These are phyloP conservation scores for Vigna reflexopilosa DNA, from an alignment of 306 rosid species.

Conservation along the genomic window DNA sequence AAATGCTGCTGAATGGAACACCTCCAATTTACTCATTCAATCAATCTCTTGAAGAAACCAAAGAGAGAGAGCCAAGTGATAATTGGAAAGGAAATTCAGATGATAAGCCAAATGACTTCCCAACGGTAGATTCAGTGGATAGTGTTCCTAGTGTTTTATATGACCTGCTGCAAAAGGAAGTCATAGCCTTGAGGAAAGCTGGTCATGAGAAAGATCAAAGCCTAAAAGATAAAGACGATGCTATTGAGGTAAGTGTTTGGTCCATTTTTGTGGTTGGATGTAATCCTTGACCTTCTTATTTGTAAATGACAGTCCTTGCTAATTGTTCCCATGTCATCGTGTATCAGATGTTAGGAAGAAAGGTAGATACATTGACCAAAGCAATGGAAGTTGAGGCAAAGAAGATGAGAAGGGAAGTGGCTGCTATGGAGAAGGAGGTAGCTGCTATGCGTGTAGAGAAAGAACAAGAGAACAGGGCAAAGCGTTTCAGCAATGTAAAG, in stretches of 20 bases:
- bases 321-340: constrained; percentile 44
- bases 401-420: constrained; percentile 99
- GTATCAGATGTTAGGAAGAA: constrained; percentile 89
- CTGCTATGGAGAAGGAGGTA: constrained; percentile 98
- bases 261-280: constrained; percentile 31
- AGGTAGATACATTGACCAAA: constrained; percentile 96
- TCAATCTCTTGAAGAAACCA: constrained; percentile 77
- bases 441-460: constrained; percentile 98
- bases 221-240: constrained; percentile 96
- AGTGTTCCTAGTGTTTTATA: constrained; percentile 84
- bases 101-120: constrained; percentile 78
- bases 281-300: constrained; percentile 24
- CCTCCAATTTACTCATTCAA: constrained; percentile 73
- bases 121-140: constrained; percentile 68
- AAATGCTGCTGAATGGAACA: constrained; percentile 74
- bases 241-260: constrained; percentile 76
- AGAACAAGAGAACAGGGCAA: constrained; percentile 89
- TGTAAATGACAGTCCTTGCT: constrained; percentile 17
- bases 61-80: constrained; percentile 60
- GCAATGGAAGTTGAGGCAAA: constrained; percentile 99
- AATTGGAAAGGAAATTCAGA: constrained; percentile 83
- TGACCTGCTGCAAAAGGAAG: constrained; percentile 97
- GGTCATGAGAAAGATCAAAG: constrained; percentile 98
- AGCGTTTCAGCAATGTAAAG: constrained; percentile 74
- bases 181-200: constrained; percentile 83